Evolutionary conservation across 2,329 filamentous ascomycete genomes (phyloP), one percentile per base, ranked within the genome.

Genomic region (Fusarium vanettenii): DNA sequence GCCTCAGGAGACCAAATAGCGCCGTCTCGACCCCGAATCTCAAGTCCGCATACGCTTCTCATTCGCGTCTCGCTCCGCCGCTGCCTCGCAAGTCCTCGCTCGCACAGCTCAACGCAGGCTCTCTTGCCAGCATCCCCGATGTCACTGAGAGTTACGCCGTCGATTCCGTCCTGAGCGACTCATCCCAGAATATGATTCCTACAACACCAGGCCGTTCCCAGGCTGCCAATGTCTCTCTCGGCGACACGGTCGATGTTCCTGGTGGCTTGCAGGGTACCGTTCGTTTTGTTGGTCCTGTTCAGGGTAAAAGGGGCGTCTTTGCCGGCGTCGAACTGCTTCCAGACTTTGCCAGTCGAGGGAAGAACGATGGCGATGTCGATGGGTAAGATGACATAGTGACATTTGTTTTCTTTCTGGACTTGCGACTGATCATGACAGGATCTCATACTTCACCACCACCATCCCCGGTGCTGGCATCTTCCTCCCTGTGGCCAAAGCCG

Each of bases 321-420:
- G 95, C 94, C 35, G 97, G 97, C 55, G 94, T 99, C 39, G 97
- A 99, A 84, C 88, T 99, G 73, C 91, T 92, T 79, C 87, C 90
- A 63, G 94, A 97, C 76, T 97, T 93, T 85, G 94, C 95, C 37
- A 84, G 88, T 61, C 91, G 93, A 80, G 97, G 97, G 37, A 99
- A 99, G 87, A 99, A 99, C 81, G 97, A 90, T 79, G 97, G 97
- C 73, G 95, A 98, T 82, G 97, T 98, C 64, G 96, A 98, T 77
- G 97, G 96, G 94, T 96, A 88, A 84, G 90, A 52, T 55, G 11
- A 22, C 20, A 45, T 43, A 4, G 18, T 31, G 43, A n/a, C 25
- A 41, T 43, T 11, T 31, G 31, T 25, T 25, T 20, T 35, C 16
- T 41, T 22, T 27, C 22, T 20, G 8, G 31, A 43, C 29, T 59